Evolutionary conservation across 2,329 filamentous ascomycete genomes (phyloP).

Genomic region (Fusarium goolgardi): DNA sequence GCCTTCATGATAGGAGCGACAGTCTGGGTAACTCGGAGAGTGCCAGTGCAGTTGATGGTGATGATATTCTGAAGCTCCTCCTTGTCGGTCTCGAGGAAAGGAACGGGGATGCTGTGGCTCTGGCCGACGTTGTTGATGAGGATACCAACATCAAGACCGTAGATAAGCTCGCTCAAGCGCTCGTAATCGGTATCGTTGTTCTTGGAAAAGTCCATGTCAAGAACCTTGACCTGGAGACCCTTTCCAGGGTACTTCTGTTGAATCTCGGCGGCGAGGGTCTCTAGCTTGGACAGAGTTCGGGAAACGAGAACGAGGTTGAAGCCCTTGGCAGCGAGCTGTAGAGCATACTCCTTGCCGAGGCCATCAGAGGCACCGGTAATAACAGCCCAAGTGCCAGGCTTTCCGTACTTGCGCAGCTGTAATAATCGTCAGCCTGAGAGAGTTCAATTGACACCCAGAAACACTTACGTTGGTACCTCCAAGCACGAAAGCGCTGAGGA

Average conservation of each 20-base stretch:
- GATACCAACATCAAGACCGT: conserved; percentile 83
- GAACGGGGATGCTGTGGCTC: conserved; percentile 91
- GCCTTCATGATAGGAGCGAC: conserved; percentile 86
- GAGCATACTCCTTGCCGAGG: conserved; percentile 94
- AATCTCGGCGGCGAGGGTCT: conserved; percentile 80
- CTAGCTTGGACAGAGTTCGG: conserved; percentile 92
- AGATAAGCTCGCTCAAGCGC: conserved; percentile 73
- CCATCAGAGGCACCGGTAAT: conserved; percentile 96
- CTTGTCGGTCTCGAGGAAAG: conserved; percentile 82
- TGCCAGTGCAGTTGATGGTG: conserved; percentile 93
- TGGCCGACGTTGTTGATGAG: conserved; percentile 97
- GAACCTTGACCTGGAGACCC: conserved; percentile 75
- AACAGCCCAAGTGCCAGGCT: conserved; percentile 92
- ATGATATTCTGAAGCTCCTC: conserved; percentile 90
- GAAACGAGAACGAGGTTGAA: conserved; percentile 97
- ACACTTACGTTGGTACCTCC: conserved; percentile 69
- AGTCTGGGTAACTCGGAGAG: conserved; percentile 86
- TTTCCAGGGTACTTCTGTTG: conserved; percentile 72
- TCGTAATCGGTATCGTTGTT: conserved; percentile 85
- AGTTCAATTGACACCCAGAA: not conserved
- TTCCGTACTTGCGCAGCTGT: conserved; percentile 89
- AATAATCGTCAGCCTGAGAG: not conserved
- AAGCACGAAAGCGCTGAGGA: conserved; percentile 76
- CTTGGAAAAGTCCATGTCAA: conserved; percentile 91
- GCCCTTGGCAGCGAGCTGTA: conserved; percentile 88